Conservation (phyloP, 164 flowering plant genomes). For the Taxillus chinensis region DNA sequence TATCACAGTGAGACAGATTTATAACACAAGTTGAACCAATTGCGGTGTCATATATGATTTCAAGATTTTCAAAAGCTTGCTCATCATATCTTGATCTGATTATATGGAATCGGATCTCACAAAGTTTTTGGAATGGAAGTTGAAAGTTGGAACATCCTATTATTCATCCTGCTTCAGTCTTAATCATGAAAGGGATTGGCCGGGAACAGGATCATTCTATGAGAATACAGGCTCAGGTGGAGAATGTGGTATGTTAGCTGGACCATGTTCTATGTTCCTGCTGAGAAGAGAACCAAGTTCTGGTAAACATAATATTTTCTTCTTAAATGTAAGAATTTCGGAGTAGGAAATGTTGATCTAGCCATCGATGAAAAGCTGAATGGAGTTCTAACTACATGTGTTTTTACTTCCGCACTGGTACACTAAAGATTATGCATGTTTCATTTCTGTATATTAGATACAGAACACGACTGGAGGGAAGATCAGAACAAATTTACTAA, state of each 20-base stretch:
- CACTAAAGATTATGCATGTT: conserved; percentile 76
- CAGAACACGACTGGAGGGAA: conserved; percentile 83
- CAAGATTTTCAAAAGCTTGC: conserved; percentile 38
- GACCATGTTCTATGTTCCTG: conserved; percentile 80
- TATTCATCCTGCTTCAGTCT: conserved; percentile 39
- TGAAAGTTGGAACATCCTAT: background rate
- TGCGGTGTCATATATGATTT: conserved; percentile 82
- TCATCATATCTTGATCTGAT: background rate
- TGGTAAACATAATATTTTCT: conserved; percentile 33
- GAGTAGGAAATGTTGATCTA: no score
- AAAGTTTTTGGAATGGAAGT: background rate
- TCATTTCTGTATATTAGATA: conserved; percentile 75
- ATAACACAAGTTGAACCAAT: conserved; percentile 78
- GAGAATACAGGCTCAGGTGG: conserved; percentile 62
- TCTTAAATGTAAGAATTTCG: background rate
- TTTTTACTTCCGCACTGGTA: conserved; percentile 36
- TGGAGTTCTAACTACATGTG: no score
- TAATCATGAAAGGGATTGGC: conserved; percentile 92
- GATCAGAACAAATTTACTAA: conserved; percentile 73
- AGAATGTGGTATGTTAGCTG: conserved; percentile 77
- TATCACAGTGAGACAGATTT: conserved; percentile 95
- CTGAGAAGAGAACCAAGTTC: conserved; percentile 75
- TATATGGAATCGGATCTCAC: background rate
- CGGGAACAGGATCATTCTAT: conserved; percentile 73
- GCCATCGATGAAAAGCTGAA: no score